phyloP scores from a whole-genome alignment of 1,284 basidiomycete genomes.

The Naganishia albida region DNA sequence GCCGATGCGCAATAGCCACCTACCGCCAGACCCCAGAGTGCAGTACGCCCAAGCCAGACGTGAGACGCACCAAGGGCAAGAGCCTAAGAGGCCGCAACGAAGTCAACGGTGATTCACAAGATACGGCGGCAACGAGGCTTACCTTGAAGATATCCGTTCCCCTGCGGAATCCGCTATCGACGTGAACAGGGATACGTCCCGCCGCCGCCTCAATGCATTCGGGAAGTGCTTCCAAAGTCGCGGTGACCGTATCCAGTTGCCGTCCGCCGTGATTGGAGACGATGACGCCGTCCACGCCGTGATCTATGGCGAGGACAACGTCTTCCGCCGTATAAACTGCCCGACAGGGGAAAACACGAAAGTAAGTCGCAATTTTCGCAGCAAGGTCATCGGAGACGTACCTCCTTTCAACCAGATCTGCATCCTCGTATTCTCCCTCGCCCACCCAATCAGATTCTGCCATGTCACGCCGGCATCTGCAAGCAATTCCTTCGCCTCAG shows the following conservation, averaged over 20 bases:
- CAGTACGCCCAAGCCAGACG: not conserved
- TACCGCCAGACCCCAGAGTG: not conserved
- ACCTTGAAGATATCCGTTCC: slow-evolving; percentile 56
- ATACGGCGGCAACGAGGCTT: not conserved
- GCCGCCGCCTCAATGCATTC: slow-evolving; percentile 47
- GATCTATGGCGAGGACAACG: slow-evolving; percentile 49
- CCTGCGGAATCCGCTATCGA: slow-evolving; percentile 56
- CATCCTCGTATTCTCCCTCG: not conserved
- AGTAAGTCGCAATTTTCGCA: no score
- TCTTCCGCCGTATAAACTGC: slow-evolving; percentile 38
- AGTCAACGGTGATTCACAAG: not conserved
- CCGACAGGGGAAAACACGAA: no score
- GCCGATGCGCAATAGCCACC: not conserved
- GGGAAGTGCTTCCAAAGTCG: slow-evolving; percentile 54
- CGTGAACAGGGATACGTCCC: slow-evolving; percentile 42
- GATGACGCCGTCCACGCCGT: slow-evolving; percentile 53
- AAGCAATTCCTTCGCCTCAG: not conserved
- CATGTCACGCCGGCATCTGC: not conserved
- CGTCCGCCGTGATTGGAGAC: slow-evolving; percentile 54
- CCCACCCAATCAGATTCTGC: not conserved
- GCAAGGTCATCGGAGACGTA: not conserved
- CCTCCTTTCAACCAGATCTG: slow-evolving; percentile 5
- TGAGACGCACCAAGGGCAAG: not conserved
- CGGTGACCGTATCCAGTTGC: slow-evolving; percentile 44
- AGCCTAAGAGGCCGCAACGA: not conserved